Percentiles rank a stretch among this genome's conserved stretches.
phyloP scores from a whole-genome alignment of 2,329 filamentous ascomycete genomes.

The Emergomyces africanus region DNA sequence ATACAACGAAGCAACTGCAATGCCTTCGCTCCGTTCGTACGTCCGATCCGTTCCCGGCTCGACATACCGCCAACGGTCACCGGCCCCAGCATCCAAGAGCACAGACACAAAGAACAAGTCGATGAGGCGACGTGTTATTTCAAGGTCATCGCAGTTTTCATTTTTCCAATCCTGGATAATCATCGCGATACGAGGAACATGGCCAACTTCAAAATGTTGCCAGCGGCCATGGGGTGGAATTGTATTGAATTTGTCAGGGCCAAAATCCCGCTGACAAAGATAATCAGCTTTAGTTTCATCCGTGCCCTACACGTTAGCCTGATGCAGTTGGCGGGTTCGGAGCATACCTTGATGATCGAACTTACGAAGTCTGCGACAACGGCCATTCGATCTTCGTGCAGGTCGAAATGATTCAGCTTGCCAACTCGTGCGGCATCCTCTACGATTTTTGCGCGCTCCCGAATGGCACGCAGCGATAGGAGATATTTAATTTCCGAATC shows the following conservation, averaged over 20 bases:
- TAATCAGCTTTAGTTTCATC: background rate
- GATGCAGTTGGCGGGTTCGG: background rate
- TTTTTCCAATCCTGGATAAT: slow-evolving; percentile 34
- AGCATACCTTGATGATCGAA: slow-evolving; percentile 30
- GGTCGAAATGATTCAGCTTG: slow-evolving; percentile 32
- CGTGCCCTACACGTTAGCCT: background rate
- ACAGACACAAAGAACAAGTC: slow-evolving; percentile 51
- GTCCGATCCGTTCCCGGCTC: slow-evolving; percentile 24
- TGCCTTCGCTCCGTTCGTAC: slow-evolving; percentile 38
- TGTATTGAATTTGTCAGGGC: slow-evolving; percentile 32
- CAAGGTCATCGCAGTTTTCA: slow-evolving; percentile 28
- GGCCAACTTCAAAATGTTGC: slow-evolving; percentile 50
- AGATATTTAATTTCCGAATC: slow-evolving; percentile 21
- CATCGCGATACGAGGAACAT: slow-evolving; percentile 35
- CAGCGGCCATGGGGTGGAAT: slow-evolving; percentile 47
- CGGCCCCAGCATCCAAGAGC: slow-evolving; percentile 43
- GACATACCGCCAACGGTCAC: slow-evolving; percentile 36
- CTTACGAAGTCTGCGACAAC: slow-evolving; percentile 33
- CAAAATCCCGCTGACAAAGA: slow-evolving; percentile 37
- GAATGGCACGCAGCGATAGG: slow-evolving; percentile 24
- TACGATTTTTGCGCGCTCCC: slow-evolving; percentile 24
- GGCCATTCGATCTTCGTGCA: slow-evolving; percentile 26
- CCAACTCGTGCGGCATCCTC: slow-evolving; percentile 26
- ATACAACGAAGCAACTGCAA: slow-evolving; percentile 38
- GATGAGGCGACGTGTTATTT: slow-evolving; percentile 42